These are phyloP conservation scores for Penicillium capsulatum DNA, from an alignment of 2,329 filamentous ascomycete species.

Conservation along the genomic window DNA sequence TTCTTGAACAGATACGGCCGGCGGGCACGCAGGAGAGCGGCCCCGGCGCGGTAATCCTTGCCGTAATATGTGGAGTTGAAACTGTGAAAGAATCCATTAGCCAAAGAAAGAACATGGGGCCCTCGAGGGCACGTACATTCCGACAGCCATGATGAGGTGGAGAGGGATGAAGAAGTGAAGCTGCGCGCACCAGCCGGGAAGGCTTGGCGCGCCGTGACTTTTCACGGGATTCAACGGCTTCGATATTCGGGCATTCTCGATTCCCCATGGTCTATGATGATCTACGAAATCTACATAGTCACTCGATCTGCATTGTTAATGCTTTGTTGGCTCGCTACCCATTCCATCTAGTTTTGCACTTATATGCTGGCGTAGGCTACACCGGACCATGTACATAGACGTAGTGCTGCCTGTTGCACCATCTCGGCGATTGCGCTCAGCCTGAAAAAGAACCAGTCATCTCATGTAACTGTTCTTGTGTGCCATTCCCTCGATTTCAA, in stretches of 20 bases:
- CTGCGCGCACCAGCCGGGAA: constrained; percentile 10
- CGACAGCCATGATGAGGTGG: constrained; percentile 18
- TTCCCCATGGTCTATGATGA: too few species aligned
- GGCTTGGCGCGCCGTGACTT: constrained; percentile 18
- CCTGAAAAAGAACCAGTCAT: too few species aligned
- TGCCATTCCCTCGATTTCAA: too few species aligned
- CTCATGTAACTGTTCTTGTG: too few species aligned
- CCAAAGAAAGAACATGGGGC: background rate
- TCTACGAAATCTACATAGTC: too few species aligned
- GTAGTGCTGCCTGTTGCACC: too few species aligned
- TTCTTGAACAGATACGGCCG: constrained; percentile 92
- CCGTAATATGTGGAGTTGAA: constrained; percentile 87
- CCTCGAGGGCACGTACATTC: constrained; percentile 18
- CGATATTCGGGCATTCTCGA: background rate
- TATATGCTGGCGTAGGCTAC: too few species aligned
- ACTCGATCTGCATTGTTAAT: too few species aligned
- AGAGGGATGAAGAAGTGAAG: constrained; percentile 5
- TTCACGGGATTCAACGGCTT: background rate
- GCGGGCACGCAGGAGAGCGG: constrained; percentile 84
- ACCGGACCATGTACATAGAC: too few species aligned
- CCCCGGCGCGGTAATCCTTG: constrained; percentile 75
- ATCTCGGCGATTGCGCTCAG: too few species aligned
- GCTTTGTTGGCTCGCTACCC: too few species aligned
- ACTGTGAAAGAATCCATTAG: constrained; percentile 33
- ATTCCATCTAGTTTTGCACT: too few species aligned